phyloP scores from a whole-genome alignment of 1,139 yeast genomes.

The Kodamaea sp. region DNA sequence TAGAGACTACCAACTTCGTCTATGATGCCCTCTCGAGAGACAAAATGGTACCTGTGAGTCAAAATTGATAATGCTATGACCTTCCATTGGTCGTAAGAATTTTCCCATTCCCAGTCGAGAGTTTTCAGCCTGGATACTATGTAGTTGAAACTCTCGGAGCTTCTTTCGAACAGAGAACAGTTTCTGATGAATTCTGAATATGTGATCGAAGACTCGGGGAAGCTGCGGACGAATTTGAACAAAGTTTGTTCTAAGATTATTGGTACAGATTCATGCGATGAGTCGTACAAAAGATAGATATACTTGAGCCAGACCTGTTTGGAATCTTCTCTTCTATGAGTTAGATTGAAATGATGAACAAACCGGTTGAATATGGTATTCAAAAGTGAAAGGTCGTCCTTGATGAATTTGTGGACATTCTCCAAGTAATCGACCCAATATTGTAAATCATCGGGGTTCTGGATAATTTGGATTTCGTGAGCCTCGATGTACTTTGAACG shows the following conservation, averaged over 20 bases:
- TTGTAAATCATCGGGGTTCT: conserved; percentile 18
- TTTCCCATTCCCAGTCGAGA: conserved; percentile 20
- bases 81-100: conserved; percentile 38
- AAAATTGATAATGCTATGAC: conserved; percentile 32
- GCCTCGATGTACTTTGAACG: conserved; percentile 28
- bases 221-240: conserved; percentile 21
- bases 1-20: conserved; percentile 15
- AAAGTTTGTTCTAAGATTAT: conserved; percentile 17
- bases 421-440: conserved; percentile 38
- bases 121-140: conserved; percentile 16
- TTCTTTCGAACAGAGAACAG: conserved; percentile 15
- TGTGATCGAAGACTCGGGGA: conserved; percentile 25
- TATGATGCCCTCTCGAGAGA: not conserved
- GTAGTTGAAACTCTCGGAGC: conserved; percentile 9
- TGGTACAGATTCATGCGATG: conserved; percentile 7
- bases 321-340: conserved; percentile 15
- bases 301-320: conserved; percentile 33
- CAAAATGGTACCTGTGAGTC: conserved; percentile 12
- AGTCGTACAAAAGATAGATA: conserved; percentile 25
- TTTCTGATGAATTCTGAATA: conserved; percentile 35
- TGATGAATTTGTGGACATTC: conserved; percentile 23
- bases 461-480: conserved; percentile 23
- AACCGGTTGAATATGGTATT: conserved; percentile 10
- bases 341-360: conserved; percentile 3
- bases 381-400: conserved; percentile 9